phyloP scores from a whole-genome alignment of 2,329 filamentous ascomycete species.

The Claviceps spartinae region DNA sequence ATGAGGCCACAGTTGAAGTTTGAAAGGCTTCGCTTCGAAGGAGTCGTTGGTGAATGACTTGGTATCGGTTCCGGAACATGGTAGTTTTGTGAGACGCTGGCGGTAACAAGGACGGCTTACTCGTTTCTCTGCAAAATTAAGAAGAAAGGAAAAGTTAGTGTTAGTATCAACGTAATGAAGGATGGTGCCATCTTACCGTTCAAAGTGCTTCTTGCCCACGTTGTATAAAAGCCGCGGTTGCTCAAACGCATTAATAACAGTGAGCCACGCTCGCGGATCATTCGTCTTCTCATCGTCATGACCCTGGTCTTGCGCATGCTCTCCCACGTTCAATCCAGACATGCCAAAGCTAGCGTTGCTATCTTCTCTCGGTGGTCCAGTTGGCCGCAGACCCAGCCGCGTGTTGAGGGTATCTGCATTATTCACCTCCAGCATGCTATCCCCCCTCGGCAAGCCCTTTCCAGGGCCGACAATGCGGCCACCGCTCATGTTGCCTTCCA shows the following conservation, averaged over 20 bases:
- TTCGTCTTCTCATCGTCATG: constrained; percentile 34
- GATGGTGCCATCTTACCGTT: constrained; percentile 37
- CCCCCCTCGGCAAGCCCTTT: constrained; percentile 39
- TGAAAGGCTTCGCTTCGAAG: constrained; percentile 91
- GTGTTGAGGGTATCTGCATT: constrained; percentile 40
- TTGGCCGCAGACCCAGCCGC: constrained; percentile 37
- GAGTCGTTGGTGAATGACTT: constrained; percentile 82
- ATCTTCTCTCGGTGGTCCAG: constrained; percentile 39
- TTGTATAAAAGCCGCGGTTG: constrained; percentile 73
- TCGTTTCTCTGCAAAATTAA: constrained; percentile 33
- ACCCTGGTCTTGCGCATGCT: constrained; percentile 33
- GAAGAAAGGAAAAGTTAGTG: not conserved
- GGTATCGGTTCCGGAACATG: constrained; percentile 79
- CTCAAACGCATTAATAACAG: constrained; percentile 69
- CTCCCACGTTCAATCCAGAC: constrained; percentile 37
- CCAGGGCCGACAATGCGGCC: constrained; percentile 48
- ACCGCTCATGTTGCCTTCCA: constrained; percentile 84
- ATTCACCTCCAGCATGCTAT: constrained; percentile 47
- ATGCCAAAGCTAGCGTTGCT: constrained; percentile 53
- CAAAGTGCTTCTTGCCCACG: constrained; percentile 76
- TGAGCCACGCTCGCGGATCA: constrained; percentile 73
- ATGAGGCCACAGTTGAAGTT: constrained; percentile 56
- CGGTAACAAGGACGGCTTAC: constrained; percentile 60
- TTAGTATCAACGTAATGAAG: not conserved
- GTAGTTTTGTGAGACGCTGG: constrained; percentile 68